Evolutionary conservation across 2,329 filamentous ascomycete genomes (phyloP).

Genomic region (Leptodontidium sp.): DNA sequence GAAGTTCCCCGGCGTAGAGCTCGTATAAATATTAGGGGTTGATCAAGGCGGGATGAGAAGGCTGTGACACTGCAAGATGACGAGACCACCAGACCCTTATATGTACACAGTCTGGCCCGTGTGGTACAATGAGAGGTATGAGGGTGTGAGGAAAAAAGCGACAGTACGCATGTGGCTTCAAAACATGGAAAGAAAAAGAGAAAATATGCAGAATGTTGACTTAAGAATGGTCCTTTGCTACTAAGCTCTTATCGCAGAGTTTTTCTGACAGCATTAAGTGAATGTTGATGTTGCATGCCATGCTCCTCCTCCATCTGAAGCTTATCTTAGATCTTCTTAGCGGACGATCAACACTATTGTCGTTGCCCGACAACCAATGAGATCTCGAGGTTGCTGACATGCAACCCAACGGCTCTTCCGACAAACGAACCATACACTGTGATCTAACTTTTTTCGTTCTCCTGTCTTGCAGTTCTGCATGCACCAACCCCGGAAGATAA

Average conservation of each 20-base stretch:
- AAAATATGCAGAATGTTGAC: constrained; percentile 1
- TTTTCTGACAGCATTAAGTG: constrained; percentile 11
- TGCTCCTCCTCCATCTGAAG: constrained; percentile 14
- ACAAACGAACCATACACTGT: constrained; percentile 4
- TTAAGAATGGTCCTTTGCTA: neutral
- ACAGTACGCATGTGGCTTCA: neutral
- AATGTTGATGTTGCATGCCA: constrained; percentile 6
- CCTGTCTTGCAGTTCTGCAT: neutral
- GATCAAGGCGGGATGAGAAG: neutral
- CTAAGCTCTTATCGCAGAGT: constrained; percentile 20
- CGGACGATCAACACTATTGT: constrained; percentile 17
- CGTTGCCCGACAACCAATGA: constrained; percentile 16
- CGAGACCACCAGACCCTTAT: neutral
- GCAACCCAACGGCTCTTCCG: constrained; percentile 8
- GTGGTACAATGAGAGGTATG: neutral
- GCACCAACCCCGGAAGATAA: constrained; percentile 21
- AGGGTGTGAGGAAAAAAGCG: neutral
- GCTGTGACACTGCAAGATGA: neutral
- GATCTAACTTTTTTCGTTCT: neutral
- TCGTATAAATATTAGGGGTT: neutral
- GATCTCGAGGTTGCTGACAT: neutral
- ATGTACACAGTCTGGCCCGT: neutral
- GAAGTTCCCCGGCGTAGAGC: neutral
- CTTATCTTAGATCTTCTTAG: constrained; percentile 16
- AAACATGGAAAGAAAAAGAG: neutral